Percentiles rank a stretch among this genome's conserved stretches.
phyloP scores from a whole-genome alignment of 1,284 basidiomycete genomes.

The Cystobasidium pallidum region DNA sequence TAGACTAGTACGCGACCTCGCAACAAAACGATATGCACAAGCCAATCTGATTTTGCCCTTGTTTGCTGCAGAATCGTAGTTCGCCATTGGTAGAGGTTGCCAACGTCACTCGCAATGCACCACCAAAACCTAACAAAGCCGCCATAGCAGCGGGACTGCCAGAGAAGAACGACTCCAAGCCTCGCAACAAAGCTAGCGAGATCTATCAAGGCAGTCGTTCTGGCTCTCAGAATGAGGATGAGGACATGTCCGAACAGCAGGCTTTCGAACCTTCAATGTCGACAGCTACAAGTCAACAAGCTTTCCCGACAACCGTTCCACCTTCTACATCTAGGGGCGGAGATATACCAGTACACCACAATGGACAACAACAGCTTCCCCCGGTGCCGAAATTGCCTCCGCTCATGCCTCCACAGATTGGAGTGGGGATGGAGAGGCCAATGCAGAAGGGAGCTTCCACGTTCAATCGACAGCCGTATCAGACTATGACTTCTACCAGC shows the following conservation, averaged over 20 bases:
- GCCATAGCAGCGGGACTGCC: slow-evolving; percentile 19
- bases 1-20: slow-evolving; percentile 11
- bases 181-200: slow-evolving; percentile 20
- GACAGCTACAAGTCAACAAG: neutral
- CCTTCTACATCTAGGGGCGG: neutral
- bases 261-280: neutral
- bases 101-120: slow-evolving; percentile 40
- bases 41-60: neutral
- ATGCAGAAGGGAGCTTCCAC: slow-evolving; percentile 2
- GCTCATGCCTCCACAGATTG: slow-evolving; percentile 1
- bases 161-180: slow-evolving; percentile 18
- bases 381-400: neutral
- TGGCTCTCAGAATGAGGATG: slow-evolving; percentile 8
- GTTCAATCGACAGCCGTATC: neutral
- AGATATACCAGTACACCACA: slow-evolving; percentile 3
- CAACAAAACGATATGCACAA: neutral
- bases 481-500: neutral
- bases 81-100: slow-evolving; percentile 33
- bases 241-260: neutral
- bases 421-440: neutral
- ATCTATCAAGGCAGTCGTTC: neutral
- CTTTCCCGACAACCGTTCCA: neutral
- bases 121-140: slow-evolving; percentile 41
- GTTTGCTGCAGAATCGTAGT: slow-evolving; percentile 9
- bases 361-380: neutral